Evolutionary conservation across 106 monocot genomes (phyloP), one percentile per base, ranked within the genome.

Genomic region (Iris macrosiphon): DNA sequence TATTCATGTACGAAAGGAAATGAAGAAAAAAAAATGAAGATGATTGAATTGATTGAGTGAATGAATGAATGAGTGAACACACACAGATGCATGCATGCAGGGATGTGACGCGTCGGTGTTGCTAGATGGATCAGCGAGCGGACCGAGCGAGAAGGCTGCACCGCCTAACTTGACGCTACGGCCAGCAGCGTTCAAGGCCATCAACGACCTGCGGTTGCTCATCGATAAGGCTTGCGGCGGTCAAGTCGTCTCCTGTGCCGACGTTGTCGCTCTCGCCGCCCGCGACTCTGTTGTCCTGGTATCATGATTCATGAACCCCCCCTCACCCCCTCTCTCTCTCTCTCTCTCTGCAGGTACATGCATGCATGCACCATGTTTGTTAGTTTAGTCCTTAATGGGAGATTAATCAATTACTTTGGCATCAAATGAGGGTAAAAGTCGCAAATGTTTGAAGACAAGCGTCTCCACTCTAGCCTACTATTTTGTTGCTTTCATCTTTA

Each of bases 81-180:
- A n/a, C n/a, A n/a, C n/a, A n/a, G n/a, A n/a, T n/a, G n/a, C 13
- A 8, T 46, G 15, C 12, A 14, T 40, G 55, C 59, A 83, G 83
- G 83, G 83, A 0, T 83, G 83, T 22, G 83, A 83, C 30, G 83
- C 51, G 21, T 83, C 83, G 18, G 83, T 83, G 57, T 29, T 83
- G 62, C 52, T 83, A 2, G 77, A 69, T 25, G 83, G 83, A 6
- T 78, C 83, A 1, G 62, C 82, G 4, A 66, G 76, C 56, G 77
- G 73, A 9, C 74, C 78, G 9, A 66, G 79, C 27, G 79, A 85
- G 84, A 40, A 83, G 69, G 2, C 48, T 7, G 68, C 69, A 0
- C 68, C 61, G 37, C 83, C 83, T 3, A 83, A 83, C 66, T 41
- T 83, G 40, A 77, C 83, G 6, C 57, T 83, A 15, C 42, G 77